Evolutionary conservation across 108 stramenopile species (phyloP).

Genomic region (Stephanodiscus minutulus): DNA sequence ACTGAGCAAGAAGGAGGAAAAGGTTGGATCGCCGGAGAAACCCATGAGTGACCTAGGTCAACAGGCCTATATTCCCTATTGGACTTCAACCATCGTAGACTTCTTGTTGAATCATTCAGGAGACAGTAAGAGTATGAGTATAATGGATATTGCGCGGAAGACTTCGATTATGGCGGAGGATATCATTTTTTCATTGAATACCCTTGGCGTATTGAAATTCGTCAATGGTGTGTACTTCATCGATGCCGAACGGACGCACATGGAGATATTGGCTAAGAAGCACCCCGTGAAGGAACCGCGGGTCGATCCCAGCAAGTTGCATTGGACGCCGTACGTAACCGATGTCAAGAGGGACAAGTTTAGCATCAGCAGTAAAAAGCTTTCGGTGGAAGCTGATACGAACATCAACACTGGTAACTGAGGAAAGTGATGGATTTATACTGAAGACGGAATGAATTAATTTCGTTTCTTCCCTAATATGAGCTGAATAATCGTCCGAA

Average conservation of each 20-base stretch:
- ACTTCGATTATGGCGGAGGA: slow-evolving; percentile 98
- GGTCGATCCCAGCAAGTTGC: slow-evolving; percentile 89
- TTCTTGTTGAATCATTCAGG: slow-evolving; percentile 72
- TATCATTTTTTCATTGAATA: slow-evolving; percentile 92
- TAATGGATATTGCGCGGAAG: slow-evolving; percentile 89
- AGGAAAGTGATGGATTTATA: neutral
- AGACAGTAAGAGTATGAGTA: slow-evolving; percentile 71
- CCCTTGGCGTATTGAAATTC: slow-evolving; percentile 90
- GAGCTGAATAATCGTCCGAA: too few relatives aligned
- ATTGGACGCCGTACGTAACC: slow-evolving; percentile 96
- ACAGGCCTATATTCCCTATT: slow-evolving; percentile 94
- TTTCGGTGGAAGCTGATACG: slow-evolving; percentile 40
- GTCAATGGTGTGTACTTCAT: slow-evolving; percentile 92
- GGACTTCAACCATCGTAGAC: slow-evolving; percentile 89
- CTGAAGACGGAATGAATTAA: too few relatives aligned
- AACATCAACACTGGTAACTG: neutral
- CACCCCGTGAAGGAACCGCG: slow-evolving; percentile 93
- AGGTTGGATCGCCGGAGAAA: slow-evolving; percentile 98
- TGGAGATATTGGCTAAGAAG: slow-evolving; percentile 83
- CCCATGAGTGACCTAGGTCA: slow-evolving; percentile 98
- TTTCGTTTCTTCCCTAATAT: too few relatives aligned
- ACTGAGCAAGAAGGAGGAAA: slow-evolving; percentile 95
- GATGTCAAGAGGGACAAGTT: slow-evolving; percentile 98
- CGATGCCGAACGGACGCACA: slow-evolving; percentile 72
- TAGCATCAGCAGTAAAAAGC: slow-evolving; percentile 93